Evolutionary conservation across 2,329 filamentous ascomycete species (phyloP).

Genomic region (Cladorrhinum sp.): DNA sequence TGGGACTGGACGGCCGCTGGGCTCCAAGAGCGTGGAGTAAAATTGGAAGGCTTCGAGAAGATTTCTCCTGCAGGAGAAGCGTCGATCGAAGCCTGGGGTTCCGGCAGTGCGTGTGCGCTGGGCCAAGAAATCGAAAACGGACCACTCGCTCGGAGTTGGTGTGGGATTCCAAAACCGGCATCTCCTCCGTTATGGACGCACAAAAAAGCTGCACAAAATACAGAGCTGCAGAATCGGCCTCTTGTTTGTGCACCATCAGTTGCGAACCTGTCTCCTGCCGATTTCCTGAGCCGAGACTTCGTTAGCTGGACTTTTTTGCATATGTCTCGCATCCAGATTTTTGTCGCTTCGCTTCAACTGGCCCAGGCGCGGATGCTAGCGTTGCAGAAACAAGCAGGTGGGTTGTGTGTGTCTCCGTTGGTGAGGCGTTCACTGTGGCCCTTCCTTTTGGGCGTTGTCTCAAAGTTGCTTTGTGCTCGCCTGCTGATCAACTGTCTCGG

Average conservation of each 20-base stretch:
- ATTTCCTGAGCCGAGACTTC: slow-evolving; percentile 1
- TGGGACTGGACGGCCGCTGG: slow-evolving; percentile 1
- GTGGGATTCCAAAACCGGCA: background rate
- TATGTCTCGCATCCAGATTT: background rate
- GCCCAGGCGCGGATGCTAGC: slow-evolving; percentile 4
- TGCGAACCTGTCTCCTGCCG: background rate
- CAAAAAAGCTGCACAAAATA: background rate
- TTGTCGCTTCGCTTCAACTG: slow-evolving; percentile 8
- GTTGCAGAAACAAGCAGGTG: background rate
- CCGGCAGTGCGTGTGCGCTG: background rate
- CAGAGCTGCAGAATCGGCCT: slow-evolving; percentile 6
- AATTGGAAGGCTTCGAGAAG: slow-evolving; percentile 24
- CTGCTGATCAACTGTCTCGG: slow-evolving; percentile 14
- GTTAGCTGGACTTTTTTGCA: slow-evolving; percentile 4
- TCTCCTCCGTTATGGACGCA: background rate
- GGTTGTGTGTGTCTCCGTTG: background rate
- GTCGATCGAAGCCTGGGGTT: slow-evolving; percentile 2
- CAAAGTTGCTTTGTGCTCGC: slow-evolving; percentile 1
- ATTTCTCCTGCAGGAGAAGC: slow-evolving; percentile 15
- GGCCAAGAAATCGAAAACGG: slow-evolving; percentile 6
- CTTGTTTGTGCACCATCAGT: slow-evolving; percentile 2
- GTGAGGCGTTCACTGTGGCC: background rate
- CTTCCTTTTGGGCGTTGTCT: background rate
- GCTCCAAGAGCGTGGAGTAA: slow-evolving; percentile 8
- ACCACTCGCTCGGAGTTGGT: background rate